phyloP scores from a whole-genome alignment of 352 stramenopile genomes.

The Thraustochytrium sp. region DNA sequence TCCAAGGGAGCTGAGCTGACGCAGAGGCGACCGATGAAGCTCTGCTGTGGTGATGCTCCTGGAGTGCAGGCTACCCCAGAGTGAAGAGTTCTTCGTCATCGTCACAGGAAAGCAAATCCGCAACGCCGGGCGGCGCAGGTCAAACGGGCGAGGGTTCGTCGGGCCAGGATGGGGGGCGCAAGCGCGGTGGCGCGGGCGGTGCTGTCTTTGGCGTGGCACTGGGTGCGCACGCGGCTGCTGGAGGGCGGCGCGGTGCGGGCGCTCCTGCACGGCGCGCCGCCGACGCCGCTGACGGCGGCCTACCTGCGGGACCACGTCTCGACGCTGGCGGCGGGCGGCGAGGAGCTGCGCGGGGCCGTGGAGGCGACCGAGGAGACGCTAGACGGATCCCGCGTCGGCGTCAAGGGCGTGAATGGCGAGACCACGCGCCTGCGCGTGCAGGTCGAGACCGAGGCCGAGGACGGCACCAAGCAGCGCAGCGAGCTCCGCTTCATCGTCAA shows the following conservation, averaged over 20 bases:
- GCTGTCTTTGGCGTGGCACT: not conserved
- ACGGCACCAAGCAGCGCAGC: too few relatives aligned
- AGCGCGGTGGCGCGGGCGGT: not conserved
- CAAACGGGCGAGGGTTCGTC: too few relatives aligned
- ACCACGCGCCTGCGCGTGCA: not conserved
- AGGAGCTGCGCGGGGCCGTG: too few relatives aligned
- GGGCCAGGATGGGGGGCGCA: too few relatives aligned
- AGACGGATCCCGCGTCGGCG: not conserved
- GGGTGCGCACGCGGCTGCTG: not conserved
- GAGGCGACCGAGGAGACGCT: not conserved
- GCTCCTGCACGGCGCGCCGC: not conserved
- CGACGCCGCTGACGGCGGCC: not conserved
- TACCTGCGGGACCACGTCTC: not conserved
- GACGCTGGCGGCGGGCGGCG: not conserved
- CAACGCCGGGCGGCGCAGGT: too few relatives aligned
- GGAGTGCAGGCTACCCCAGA: too few relatives aligned
- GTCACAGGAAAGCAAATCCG: too few relatives aligned
- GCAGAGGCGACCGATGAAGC: too few relatives aligned
- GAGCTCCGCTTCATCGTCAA: conserved; percentile 4
- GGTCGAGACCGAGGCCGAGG: not conserved
- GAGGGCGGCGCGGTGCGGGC: not conserved
- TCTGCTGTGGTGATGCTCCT: too few relatives aligned
- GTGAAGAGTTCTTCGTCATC: too few relatives aligned
- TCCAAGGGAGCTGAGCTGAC: too few relatives aligned
- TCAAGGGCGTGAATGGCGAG: not conserved